These are phyloP conservation scores for Teratosphaeria destructans DNA, from an alignment of 2,329 filamentous ascomycete species.

Conservation along the genomic window DNA sequence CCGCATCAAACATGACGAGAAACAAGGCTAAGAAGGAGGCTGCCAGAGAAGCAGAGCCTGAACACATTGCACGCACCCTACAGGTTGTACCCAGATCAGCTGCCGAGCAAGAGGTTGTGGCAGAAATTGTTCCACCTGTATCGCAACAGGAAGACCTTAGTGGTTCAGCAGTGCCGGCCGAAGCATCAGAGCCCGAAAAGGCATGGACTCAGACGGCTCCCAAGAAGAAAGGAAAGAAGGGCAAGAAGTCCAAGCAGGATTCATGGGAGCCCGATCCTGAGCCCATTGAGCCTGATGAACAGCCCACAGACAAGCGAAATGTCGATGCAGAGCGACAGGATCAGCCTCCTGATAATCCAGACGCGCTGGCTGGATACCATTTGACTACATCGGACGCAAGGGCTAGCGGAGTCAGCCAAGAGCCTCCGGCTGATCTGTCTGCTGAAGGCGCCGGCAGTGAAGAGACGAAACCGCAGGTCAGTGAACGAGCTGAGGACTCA, in stretches of 20 bases:
- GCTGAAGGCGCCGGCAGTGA: not conserved
- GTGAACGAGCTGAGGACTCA: constrained; percentile 1
- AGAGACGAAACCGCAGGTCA: not conserved
- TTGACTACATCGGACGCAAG: not conserved
- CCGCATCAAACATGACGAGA: constrained; percentile 1
- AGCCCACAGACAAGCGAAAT: not conserved
- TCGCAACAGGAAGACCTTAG: not conserved
- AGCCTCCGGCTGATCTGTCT: not conserved
- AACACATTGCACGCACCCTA: not conserved
- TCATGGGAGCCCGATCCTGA: not conserved
- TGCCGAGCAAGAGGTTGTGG: not conserved
- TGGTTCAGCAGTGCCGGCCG: not conserved
- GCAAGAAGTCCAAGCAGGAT: constrained; percentile 13
- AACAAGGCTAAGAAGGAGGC: constrained; percentile 15
- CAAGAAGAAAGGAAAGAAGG: constrained; percentile 12
- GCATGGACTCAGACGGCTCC: not conserved
- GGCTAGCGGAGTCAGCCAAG: not conserved
- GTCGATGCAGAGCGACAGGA: not conserved
- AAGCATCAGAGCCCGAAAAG: not conserved
- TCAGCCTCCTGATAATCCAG: not conserved
- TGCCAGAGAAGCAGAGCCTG: not conserved
- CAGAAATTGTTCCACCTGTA: not conserved
- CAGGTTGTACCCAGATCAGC: not conserved
- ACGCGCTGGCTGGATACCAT: not conserved
- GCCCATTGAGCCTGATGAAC: not conserved